These are phyloP conservation scores for Orbilia brochopaga DNA, from an alignment of 2,329 filamentous ascomycete species.

Conservation along the genomic window DNA sequence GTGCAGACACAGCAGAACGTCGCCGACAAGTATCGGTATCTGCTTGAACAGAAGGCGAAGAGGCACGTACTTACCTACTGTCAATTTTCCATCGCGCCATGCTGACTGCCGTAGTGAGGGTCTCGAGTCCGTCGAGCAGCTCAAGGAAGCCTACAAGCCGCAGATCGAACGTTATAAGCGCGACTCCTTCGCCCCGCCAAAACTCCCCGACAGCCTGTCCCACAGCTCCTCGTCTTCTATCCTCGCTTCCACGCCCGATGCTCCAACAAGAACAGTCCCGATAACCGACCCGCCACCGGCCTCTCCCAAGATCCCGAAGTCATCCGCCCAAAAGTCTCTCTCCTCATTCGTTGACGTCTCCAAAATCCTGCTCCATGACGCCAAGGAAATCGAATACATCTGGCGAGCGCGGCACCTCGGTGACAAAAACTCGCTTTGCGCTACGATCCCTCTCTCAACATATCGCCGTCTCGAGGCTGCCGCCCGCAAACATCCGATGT, in stretches of 20 bases:
- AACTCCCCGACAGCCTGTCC: conserved; percentile 54
- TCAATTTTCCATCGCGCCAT: conserved; percentile 7
- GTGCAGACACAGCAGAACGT: conserved; percentile 78
- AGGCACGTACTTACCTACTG: conserved; percentile 60
- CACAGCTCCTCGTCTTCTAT: conserved; percentile 17
- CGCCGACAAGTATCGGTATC: conserved; percentile 83
- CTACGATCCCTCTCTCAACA: conserved; percentile 74
- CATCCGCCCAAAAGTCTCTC: conserved; percentile 65
- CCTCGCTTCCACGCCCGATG: conserved; percentile 55
- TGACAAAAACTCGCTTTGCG: conserved; percentile 78
- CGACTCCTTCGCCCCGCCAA: conserved; percentile 66
- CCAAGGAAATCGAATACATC: conserved; percentile 80
- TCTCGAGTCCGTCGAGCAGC: conserved; percentile 71
- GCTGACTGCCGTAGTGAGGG: conserved; percentile 62
- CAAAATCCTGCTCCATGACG: conserved; percentile 71
- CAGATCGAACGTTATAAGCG: conserved; percentile 77
- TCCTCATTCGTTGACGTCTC: conserved; percentile 76
- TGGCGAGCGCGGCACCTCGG: conserved; percentile 87
- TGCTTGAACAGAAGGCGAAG: conserved; percentile 81
- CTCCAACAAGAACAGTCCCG: conserved; percentile 52
- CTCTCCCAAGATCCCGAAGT: conserved; percentile 58
- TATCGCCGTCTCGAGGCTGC: conserved; percentile 74
- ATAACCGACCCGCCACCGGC: conserved; percentile 54
- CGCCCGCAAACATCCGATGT: conserved; percentile 79
- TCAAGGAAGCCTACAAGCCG: conserved; percentile 83